Percentiles rank a stretch among this genome's conserved stretches.
Evolutionary conservation across 257 asterid genomes (phyloP).

Genomic region (Lycium barbarum): DNA sequence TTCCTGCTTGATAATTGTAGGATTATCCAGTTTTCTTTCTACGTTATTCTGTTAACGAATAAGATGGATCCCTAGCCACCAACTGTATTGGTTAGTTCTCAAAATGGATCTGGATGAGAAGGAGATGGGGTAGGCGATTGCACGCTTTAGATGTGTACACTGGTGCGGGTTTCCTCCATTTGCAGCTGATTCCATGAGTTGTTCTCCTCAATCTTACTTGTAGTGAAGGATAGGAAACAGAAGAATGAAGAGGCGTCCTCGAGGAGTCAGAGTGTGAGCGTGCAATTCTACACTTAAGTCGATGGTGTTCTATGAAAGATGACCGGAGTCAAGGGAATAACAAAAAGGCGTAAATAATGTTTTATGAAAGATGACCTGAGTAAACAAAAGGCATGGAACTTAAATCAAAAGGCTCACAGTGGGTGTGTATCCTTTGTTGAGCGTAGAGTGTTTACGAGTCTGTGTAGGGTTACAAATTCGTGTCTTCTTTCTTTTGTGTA

Average conservation of each 20-base stretch:
- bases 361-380: background rate
- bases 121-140: conserved; percentile 3
- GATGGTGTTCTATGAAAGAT: background rate
- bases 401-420: background rate
- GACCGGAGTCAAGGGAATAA: background rate
- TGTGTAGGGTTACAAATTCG: background rate
- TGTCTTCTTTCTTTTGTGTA: background rate
- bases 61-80: background rate
- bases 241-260: conserved; percentile 10
- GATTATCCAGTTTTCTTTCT: background rate
- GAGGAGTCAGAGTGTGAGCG: background rate
- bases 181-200: conserved; percentile 1
- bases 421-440: conserved; percentile 5
- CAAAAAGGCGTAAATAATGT: too few relatives aligned
- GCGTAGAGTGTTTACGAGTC: background rate
- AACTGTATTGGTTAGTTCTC: background rate
- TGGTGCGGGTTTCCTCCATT: background rate
- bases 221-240: background rate
- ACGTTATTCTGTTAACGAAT: background rate
- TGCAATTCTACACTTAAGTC: background rate
- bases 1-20: background rate
- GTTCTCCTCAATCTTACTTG: background rate
- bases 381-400: background rate
- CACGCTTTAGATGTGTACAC: background rate
- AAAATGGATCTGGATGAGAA: background rate